phyloP scores from a whole-genome alignment of 176 grass and related monocot species.

The Oryza officinalis region DNA sequence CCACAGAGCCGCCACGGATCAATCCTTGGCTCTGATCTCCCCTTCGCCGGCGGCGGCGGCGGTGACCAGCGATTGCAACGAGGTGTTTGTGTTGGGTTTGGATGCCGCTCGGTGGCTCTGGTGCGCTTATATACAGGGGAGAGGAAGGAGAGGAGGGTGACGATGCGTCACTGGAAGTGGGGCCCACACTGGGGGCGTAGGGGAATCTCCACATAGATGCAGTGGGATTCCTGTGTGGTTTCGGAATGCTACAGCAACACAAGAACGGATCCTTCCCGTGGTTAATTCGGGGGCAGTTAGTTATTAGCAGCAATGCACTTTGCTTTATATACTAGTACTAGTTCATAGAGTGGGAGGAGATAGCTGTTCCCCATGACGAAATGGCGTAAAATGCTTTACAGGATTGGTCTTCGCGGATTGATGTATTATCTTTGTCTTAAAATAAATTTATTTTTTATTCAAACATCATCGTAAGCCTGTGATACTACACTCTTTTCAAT shows the following conservation, averaged over 20 bases:
- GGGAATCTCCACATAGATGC: constrained; percentile 56
- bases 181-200: not conserved
- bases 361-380: no score
- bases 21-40: not conserved
- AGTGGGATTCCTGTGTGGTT: constrained; percentile 35
- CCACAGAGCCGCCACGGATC: not conserved
- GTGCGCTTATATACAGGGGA: constrained; percentile 13
- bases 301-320: no score
- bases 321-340: no score
- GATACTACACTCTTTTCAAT: not conserved
- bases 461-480: not conserved
- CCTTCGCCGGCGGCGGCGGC: not conserved
- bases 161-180: not conserved
- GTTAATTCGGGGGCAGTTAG: not conserved
- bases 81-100: constrained; percentile 28
- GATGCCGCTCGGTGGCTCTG: constrained; percentile 22
- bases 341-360: no score
- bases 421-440: no score
- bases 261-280: not conserved
- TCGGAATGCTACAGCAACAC: not conserved
- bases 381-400: no score
- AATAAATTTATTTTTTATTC: no score
- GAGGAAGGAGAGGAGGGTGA: not conserved
- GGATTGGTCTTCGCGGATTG: no score
- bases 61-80: not conserved